Evolutionary conservation across 2,329 filamentous ascomycete species (phyloP), one percentile per base, ranked within the genome.

Genomic region (Pseudocercospora crystallina): DNA sequence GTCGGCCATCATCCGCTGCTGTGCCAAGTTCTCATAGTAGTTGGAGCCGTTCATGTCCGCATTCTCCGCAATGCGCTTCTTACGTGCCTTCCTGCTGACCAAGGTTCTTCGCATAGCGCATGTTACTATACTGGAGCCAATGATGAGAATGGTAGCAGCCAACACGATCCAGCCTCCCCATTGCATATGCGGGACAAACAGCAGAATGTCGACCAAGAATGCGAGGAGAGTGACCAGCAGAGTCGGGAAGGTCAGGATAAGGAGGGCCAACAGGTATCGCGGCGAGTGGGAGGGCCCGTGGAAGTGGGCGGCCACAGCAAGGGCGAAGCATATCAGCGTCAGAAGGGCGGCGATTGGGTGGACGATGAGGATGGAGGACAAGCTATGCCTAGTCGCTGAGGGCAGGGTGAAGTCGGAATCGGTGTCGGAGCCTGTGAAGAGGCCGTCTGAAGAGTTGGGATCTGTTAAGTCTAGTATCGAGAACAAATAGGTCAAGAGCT

Each of bases 31-130:
- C 61, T 73, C 69, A 71, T 95, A 96, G 69, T 87, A 96, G 66
- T 91, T 94, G 64, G 94, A 85, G 26, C 92, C 92, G 68, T 89
- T 97, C 91, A 97, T 97, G 68, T 97, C 91, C 7, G 91, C 89
- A 67, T 97, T 96, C 70, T 95, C 88, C 2, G 85, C 90, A 66
- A 97, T 95, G 39, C 90, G 83, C 76, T 86, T 89, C 78, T 94
- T 91, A 56, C 91, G 82, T n/a, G 91, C 89, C 74, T 96, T 96
- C 62, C 92, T 83, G 70, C 89, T 89, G 54, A 96, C 89, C 50
- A 97, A 76, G 2, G 91, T 95, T 53, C 92, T 84, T 58, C 94
- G 87, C 90, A 97, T 97, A 15, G 90, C 90, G 69, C 91, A 99
- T 8, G 90, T 91, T 32, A 96, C 84, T 50, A 99, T 80, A 36